Evolutionary conservation across 2,329 filamentous ascomycete genomes (phyloP), one percentile per base, ranked within the genome.

Genomic region (Spiromastix sp.): DNA sequence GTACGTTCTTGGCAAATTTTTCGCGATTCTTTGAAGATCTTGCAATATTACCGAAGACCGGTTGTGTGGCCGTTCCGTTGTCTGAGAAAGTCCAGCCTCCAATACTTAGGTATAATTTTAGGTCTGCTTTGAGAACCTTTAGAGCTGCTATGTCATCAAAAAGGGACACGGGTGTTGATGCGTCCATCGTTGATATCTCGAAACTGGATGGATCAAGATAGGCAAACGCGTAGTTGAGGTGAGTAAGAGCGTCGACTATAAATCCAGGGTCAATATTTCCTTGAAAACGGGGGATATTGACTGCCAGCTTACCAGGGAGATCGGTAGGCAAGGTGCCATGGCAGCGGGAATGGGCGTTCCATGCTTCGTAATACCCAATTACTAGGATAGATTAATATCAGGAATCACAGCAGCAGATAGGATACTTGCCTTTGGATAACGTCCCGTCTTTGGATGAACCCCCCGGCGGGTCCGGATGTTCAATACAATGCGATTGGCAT

Each of bases 141-240:
- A 67, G 42, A 1, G 37, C 39, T 2, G 54, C 55, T 16, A 60
- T 47, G 3, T 48, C 35, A 4, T 19, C 21, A 17, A 51, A 52
- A 2, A 60, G 34, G 0, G 35, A 13, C 0, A 29, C 34, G 7
- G 42, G 34, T 31, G 7, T 46, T 37, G 2, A 39, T 6, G 25
- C n/a, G 20, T 50, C 45, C 42, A 55, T 56, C 0, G 59, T 48
- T 1, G 38, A 38, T 2, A 49, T 32, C 1, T 46, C 32, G 18
- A 48, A 63, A 1, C 50, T 49, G 1, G 30, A 33, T 0, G 62
- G 56, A 28, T 67, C 52, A 32, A 69, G 57, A 16, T 54, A 56
- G 1, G 55, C 59, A 36, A 68, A 69, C 0, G 64, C 59, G 30
- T 51, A 57, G 41, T 59, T 59, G 34, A 60, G 35, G 20, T 56